Evolutionary conservation across 371 early-diverging fungal species (phyloP), one percentile per base, ranked within the genome.

Genomic region (Apophysomyces variabilis): DNA sequence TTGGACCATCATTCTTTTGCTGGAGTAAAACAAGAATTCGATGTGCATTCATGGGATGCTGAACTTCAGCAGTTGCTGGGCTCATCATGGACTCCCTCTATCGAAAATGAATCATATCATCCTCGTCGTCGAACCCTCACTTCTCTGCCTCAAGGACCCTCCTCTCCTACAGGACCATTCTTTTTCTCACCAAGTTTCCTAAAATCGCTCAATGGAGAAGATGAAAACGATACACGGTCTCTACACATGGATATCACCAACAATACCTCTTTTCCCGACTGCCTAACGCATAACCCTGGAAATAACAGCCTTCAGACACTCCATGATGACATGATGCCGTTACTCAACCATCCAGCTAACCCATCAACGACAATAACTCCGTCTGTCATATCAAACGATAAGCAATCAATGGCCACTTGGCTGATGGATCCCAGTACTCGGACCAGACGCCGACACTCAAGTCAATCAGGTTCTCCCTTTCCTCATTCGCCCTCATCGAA

Each of bases 171-270:
- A 8, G 89, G 86, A 4, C 85, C 88, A 0, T 81, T 80, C 12
- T 87, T 88, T 75, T 88, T 87, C 56, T 85, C 88, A 14, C 87
- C 87, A n/a, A 83, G 80, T 41, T 89, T 87, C 66, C 68, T 86
- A 61, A 79, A 85, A 38, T 83, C 89, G 8, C 71, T 88, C 13
- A 83, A 80, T 62, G 65, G 64, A 39, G 69, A 72, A 9, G 67
- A 67, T 21, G 43, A 21, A 16, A 50, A 50, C 16, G 54, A 50
- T 26, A 50, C 35, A 9, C 54, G 32, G 21, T 9, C 21, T 21
- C 11, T 50, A 26, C 54, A 16, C 21, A 50, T 50, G 54, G 54
- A 50, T 50, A n/a, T 50, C 54, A 21, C 54, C 35, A 35, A 50
- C 18, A 50, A 50, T 21, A 50, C 54, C n/a, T 18, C 8, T 38